Percentiles rank a stretch among this genome's conserved stretches.
phyloP scores from a whole-genome alignment of 2,329 filamentous ascomycete species.

The Diatrype stigma region DNA sequence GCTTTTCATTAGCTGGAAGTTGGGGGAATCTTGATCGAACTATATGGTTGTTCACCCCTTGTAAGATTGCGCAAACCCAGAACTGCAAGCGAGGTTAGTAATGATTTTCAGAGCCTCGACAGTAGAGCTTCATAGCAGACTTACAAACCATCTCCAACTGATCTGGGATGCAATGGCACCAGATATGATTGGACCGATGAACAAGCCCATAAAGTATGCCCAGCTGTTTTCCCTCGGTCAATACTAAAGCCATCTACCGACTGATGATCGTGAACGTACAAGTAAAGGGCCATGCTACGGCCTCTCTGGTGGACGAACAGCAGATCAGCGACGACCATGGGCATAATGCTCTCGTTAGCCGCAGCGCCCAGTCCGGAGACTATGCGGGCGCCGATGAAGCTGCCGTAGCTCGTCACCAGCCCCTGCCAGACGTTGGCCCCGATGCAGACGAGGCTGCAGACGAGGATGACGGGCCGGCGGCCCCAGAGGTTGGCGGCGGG shows the following conservation, averaged over 20 bases:
- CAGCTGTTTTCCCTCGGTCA: constrained; percentile 11
- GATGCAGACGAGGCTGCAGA: constrained; percentile 27
- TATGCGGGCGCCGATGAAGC: constrained; percentile 28
- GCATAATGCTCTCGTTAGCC: constrained; percentile 31
- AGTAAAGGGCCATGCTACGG: constrained; percentile 25
- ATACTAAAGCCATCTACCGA: background rate
- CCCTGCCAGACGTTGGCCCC: constrained; percentile 28
- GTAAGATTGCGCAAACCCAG: constrained; percentile 29
- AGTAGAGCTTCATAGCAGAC: constrained; percentile 2
- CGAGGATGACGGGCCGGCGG: constrained; percentile 27
- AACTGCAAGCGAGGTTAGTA: constrained; percentile 15
- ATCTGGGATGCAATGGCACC: constrained; percentile 26
- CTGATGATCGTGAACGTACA: constrained; percentile 13
- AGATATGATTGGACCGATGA: constrained; percentile 30
- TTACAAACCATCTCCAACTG: constrained; percentile 29
- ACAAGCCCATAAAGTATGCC: constrained; percentile 29
- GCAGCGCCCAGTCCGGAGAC: constrained; percentile 28
- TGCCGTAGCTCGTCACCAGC: constrained; percentile 24
- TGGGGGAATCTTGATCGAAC: background rate
- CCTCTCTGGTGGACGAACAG: constrained; percentile 27
- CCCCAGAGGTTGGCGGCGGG: constrained; percentile 28
- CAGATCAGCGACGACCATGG: constrained; percentile 29
- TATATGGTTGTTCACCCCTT: constrained; percentile 18
- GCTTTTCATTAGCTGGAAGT: constrained; percentile 2
- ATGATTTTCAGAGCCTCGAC: background rate